phyloP scores from a whole-genome alignment of 805 yeast species.

The Spathaspora passalidarum region DNA sequence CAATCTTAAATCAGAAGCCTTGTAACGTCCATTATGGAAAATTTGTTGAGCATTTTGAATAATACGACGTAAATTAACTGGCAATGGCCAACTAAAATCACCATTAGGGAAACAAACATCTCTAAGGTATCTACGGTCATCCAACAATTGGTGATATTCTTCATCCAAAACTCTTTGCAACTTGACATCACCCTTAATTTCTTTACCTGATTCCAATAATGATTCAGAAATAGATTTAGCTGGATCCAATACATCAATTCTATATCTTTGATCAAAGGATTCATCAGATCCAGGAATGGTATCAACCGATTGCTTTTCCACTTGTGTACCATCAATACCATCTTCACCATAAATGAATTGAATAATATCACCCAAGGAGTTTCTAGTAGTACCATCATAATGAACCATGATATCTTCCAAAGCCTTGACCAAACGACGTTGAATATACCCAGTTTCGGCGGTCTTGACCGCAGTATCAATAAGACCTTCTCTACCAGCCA shows the following conservation, averaged over 20 bases:
- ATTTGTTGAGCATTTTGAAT: constrained; percentile 96
- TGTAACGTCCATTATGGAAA: constrained; percentile 87
- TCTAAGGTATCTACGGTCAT: constrained; percentile 80
- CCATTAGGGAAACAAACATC: constrained; percentile 83
- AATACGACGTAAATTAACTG: constrained; percentile 94
- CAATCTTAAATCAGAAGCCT: constrained; percentile 86
- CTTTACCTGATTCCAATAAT: constrained; percentile 82
- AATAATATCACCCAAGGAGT: constrained; percentile 92
- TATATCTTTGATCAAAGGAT: constrained; percentile 78
- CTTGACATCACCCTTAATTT: constrained; percentile 84
- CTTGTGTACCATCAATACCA: constrained; percentile 97
- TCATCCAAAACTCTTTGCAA: constrained; percentile 77
- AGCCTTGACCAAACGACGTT: constrained; percentile 96
- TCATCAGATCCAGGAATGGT: constrained; percentile 91
- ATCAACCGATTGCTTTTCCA: constrained; percentile 93
- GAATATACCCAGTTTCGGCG: constrained; percentile 98
- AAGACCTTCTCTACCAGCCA: constrained; percentile 99
- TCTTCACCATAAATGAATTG: constrained; percentile 98
- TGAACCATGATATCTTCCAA: constrained; percentile 97
- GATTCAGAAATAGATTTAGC: constrained; percentile 62
- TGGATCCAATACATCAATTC: constrained; percentile 79
- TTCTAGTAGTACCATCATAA: constrained; percentile 97
- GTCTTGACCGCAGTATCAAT: constrained; percentile 99
- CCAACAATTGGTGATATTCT: constrained; percentile 74
- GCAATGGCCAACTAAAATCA: constrained; percentile 96